Percentiles rank a stretch among this genome's conserved stretches.
phyloP scores from a whole-genome alignment of 2,329 filamentous ascomycete genomes.

The Pezicula neosporulosa region DNA sequence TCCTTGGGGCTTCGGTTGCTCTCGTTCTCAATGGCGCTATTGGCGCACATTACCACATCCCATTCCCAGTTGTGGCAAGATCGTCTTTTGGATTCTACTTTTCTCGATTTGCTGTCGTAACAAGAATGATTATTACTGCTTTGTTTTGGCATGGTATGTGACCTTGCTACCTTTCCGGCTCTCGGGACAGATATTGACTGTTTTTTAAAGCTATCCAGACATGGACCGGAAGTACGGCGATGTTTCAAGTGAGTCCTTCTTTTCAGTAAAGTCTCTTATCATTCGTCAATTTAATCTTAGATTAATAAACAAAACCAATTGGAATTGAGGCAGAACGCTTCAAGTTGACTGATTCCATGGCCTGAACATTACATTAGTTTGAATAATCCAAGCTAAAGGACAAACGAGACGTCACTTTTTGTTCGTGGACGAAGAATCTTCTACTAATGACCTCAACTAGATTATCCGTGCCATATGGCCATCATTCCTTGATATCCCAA shows the following conservation, averaged over 20 bases:
- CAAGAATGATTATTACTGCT: slow-evolving; percentile 21
- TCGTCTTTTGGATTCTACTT: slow-evolving; percentile 40
- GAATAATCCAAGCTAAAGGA: too few relatives aligned
- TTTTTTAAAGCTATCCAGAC: slow-evolving; percentile 2
- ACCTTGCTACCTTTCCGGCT: background rate
- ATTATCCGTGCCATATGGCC: slow-evolving; percentile 44
- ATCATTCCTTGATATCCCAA: slow-evolving; percentile 43
- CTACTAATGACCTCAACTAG: background rate
- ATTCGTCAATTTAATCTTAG: background rate
- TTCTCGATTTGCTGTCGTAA: slow-evolving; percentile 30
- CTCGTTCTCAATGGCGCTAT: slow-evolving; percentile 42
- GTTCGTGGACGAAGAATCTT: too few relatives aligned
- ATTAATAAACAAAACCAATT: background rate
- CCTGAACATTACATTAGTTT: too few relatives aligned
- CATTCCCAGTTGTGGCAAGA: slow-evolving; percentile 37
- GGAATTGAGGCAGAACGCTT: too few relatives aligned
- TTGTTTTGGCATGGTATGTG: slow-evolving; percentile 8
- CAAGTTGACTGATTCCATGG: too few relatives aligned
- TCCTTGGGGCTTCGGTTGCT: slow-evolving; percentile 29
- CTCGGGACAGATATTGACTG: background rate
- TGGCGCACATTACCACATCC: slow-evolving; percentile 38
- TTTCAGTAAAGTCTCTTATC: too few relatives aligned
- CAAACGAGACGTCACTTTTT: too few relatives aligned
- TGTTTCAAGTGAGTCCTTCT: slow-evolving; percentile 27
- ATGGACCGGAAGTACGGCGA: slow-evolving; percentile 15